Percentiles rank a stretch among this genome's conserved stretches.
phyloP scores from a whole-genome alignment of 495 filamentous ascomycete species.

The Hypoxylon subgilvum region DNA sequence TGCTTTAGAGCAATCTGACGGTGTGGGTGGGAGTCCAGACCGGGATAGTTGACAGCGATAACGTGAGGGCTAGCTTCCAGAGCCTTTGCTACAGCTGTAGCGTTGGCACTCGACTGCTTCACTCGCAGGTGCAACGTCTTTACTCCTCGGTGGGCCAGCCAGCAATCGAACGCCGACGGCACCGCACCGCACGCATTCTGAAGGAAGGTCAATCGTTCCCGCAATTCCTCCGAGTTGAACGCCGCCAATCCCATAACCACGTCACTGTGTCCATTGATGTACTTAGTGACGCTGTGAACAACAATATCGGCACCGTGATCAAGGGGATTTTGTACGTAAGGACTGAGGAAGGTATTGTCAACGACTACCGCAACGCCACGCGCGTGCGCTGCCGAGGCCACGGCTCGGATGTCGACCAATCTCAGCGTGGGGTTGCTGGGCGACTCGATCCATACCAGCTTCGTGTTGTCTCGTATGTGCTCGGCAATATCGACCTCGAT shows the following conservation, averaged over 20 bases:
- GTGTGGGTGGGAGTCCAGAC: constrained; percentile 83
- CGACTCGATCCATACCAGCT: constrained; percentile 95
- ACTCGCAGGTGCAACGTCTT: constrained; percentile 97
- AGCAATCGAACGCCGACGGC: constrained; percentile 93
- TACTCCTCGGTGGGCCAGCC: constrained; percentile 96
- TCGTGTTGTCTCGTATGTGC: constrained; percentile 87
- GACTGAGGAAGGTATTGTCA: constrained; percentile 96
- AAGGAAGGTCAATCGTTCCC: constrained; percentile 81
- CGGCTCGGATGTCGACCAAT: constrained; percentile 87
- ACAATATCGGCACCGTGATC: constrained; percentile 96
- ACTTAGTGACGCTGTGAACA: constrained; percentile 99
- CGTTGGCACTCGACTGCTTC: constrained; percentile 81
- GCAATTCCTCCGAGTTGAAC: constrained; percentile 84
- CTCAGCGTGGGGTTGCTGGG: constrained; percentile 92
- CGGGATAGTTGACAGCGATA: constrained; percentile 90
- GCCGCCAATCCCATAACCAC: constrained; percentile 98
- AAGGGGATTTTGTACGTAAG: constrained; percentile 95
- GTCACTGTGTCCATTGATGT: constrained; percentile 97
- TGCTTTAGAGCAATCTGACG: constrained; percentile 83
- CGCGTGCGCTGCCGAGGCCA: constrained; percentile 80
- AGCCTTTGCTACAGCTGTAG: constrained; percentile 73
- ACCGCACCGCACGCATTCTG: constrained; percentile 98
- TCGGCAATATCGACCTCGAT: constrained; percentile 85
- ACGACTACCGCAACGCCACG: constrained; percentile 94
- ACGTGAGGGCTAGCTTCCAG: constrained; percentile 84